These are phyloP conservation scores for Aspergillus carlsbadensis DNA, from an alignment of 495 filamentous ascomycete species.

Conservation along the genomic window DNA sequence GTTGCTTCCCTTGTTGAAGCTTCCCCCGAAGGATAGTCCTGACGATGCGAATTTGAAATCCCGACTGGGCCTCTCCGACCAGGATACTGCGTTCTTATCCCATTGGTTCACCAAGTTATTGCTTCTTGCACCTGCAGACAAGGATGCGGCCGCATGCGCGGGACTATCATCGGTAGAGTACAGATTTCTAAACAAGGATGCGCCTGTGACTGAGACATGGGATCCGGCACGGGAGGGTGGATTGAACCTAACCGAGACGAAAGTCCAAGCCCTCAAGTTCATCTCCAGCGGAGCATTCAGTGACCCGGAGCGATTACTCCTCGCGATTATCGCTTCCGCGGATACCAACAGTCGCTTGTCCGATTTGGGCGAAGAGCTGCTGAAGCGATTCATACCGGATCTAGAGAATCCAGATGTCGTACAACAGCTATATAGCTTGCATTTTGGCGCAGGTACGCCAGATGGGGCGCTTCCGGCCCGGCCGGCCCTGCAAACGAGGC, in stretches of 20 bases:
- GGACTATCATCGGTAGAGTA: slow-evolving; percentile 72
- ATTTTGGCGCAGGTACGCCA: slow-evolving; percentile 51
- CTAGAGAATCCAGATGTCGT: slow-evolving; percentile 70
- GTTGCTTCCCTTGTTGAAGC: slow-evolving; percentile 64
- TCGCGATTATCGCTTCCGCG: slow-evolving; percentile 76
- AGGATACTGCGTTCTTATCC: slow-evolving; percentile 74
- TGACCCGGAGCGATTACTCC: slow-evolving; percentile 77
- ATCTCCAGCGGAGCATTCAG: slow-evolving; percentile 81
- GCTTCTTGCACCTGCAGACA: slow-evolving; percentile 55
- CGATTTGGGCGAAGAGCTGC: slow-evolving; percentile 75
- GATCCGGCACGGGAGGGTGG: slow-evolving; percentile 56
- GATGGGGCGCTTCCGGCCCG: slow-evolving; percentile 56
- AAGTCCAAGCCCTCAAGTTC: slow-evolving; percentile 66
- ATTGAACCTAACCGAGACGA: slow-evolving; percentile 63
- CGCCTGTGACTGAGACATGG: slow-evolving; percentile 69
- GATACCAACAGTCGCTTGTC: slow-evolving; percentile 80
- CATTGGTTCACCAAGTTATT: slow-evolving; percentile 78
- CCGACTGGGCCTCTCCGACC: slow-evolving; percentile 61
- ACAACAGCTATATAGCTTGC: slow-evolving; percentile 63
- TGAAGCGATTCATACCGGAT: slow-evolving; percentile 67
- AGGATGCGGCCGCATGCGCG: slow-evolving; percentile 52
- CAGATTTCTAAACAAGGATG: slow-evolving; percentile 60
- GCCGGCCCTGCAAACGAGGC: slow-evolving; percentile 69
- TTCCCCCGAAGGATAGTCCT: slow-evolving; percentile 72
- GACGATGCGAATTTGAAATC: slow-evolving; percentile 71